phyloP scores from a whole-genome alignment of 768 basidiomycete genomes.

The Phylloporus arenicola region DNA sequence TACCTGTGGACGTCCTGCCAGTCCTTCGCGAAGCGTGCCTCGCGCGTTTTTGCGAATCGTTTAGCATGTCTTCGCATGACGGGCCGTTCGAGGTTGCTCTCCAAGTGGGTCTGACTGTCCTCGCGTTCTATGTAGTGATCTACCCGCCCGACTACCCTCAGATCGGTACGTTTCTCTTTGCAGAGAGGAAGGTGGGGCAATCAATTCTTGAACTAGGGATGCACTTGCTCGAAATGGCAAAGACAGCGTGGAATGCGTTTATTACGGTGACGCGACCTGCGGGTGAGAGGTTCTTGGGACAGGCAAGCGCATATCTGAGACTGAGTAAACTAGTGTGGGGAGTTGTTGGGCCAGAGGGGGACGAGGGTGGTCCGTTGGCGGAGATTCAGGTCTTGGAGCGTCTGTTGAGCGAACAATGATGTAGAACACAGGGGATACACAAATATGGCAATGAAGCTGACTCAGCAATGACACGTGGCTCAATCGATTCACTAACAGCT shows the following conservation, averaged over 20 bases:
- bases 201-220: slow-evolving; percentile 42
- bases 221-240: slow-evolving; percentile 71
- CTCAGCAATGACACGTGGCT: slow-evolving; percentile 12
- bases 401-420: slow-evolving; percentile 29
- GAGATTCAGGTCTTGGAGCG: slow-evolving; percentile 45
- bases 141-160: slow-evolving; percentile 81
- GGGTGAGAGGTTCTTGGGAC: slow-evolving; percentile 23
- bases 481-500: not conserved
- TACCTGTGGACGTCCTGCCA: slow-evolving; percentile 39
- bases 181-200: not conserved
- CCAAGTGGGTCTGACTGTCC: slow-evolving; percentile 47
- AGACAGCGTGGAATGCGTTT: slow-evolving; percentile 69
- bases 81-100: slow-evolving; percentile 50
- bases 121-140: slow-evolving; percentile 62
- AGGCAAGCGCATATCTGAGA: slow-evolving; percentile 35
- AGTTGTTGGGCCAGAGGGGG: slow-evolving; percentile 58
- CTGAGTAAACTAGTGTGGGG: slow-evolving; percentile 39
- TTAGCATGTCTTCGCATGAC: slow-evolving; percentile 68
- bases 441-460: slow-evolving; percentile 1
- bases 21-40: slow-evolving; percentile 58
- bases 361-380: slow-evolving; percentile 51
- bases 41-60: slow-evolving; percentile 51
- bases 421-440: too few species aligned
- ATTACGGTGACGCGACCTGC: slow-evolving; percentile 27
- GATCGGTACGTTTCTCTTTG: slow-evolving; percentile 47